Percentiles rank a stretch among this genome's conserved stretches.
These are phyloP conservation scores for Stephanodiscus minutulus DNA, from an alignment of 108 stramenopile species.

Conservation along the genomic window DNA sequence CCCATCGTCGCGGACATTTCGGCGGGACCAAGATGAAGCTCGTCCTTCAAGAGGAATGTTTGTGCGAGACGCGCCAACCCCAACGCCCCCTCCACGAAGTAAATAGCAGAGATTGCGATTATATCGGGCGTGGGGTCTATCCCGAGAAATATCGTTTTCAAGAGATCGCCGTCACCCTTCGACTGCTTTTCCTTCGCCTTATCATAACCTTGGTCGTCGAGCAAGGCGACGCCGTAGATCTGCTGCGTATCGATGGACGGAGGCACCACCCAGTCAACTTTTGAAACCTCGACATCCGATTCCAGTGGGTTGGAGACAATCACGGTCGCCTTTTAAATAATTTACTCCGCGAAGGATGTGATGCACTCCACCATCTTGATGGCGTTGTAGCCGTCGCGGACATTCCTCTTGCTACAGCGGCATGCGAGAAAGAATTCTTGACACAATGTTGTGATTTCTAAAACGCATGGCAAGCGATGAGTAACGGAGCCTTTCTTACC, in stretches of 20 bases:
- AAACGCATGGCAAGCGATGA: not conserved
- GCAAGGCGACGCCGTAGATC: not conserved
- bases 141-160: conserved; percentile 57
- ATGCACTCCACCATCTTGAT: not conserved
- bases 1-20: conserved; percentile 90
- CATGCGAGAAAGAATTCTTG: conserved; percentile 1
- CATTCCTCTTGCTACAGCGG: not conserved
- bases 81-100: conserved; percentile 96
- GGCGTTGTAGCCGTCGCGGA: not conserved
- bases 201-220: not conserved
- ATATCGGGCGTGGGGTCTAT: conserved; percentile 83
- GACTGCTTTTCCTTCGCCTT: not conserved
- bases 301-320: conserved; percentile 1
- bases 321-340: not conserved
- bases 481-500: not conserved
- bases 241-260: not conserved
- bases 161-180: conserved; percentile 1
- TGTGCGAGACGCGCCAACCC: conserved; percentile 91
- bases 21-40: conserved; percentile 90
- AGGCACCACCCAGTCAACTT: not conserved
- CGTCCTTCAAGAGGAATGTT: conserved; percentile 94
- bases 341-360: not conserved
- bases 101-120: conserved; percentile 89
- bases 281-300: not conserved
- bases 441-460: not conserved